Conservation (phyloP, 257 asterid genomes). For the Solanum lycopersicoides region DNA sequence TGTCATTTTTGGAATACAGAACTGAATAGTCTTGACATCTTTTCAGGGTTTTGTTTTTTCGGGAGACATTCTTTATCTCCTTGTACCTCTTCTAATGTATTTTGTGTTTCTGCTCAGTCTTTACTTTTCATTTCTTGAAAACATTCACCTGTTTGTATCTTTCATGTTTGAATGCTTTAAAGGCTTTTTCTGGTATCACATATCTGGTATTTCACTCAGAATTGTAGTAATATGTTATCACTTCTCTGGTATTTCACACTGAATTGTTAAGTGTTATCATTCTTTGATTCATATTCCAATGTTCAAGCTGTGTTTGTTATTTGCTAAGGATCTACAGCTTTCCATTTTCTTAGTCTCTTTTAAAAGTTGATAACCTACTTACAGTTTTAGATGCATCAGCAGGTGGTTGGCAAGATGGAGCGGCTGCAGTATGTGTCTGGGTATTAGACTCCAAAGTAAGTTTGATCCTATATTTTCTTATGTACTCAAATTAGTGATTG, state of each 20-base stretch:
- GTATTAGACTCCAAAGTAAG: constrained; percentile 75
- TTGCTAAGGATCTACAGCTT: neutral
- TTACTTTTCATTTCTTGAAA: neutral
- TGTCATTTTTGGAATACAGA: neutral
- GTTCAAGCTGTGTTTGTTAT: neutral
- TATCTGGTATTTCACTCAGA: neutral
- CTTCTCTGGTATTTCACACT: neutral
- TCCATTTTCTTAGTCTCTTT: neutral
- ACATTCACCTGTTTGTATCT: neutral
- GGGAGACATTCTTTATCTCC: neutral
- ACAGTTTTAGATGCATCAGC: constrained; percentile 6
- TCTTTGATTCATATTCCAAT: neutral
- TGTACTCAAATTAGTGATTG: neutral
- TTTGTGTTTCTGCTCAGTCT: neutral
- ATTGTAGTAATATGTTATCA: neutral
- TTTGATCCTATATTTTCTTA: neutral
- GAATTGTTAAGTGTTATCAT: neutral
- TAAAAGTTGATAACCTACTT: neutral
- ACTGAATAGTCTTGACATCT: neutral
- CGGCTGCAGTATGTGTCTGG: constrained; percentile 92
- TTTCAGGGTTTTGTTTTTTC: neutral
- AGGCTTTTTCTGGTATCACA: neutral
- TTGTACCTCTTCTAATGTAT: neutral
- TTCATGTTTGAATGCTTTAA: neutral
- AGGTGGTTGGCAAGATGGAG: constrained; percentile 99